Base-by-base conservation (phyloP, 1,139 yeast genomes). In the Kazachstania sp. region DNA sequence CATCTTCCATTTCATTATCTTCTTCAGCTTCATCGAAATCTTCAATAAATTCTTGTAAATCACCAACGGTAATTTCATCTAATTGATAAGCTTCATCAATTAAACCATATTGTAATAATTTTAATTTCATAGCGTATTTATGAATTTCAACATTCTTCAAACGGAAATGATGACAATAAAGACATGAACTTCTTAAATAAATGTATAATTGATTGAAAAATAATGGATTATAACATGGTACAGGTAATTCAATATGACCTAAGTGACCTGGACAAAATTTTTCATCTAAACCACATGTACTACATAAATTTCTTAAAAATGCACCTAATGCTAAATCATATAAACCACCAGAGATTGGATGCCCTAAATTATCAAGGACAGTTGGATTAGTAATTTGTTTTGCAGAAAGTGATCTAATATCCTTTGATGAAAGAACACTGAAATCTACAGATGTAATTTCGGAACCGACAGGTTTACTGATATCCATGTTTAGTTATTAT, bases 211-310 rank as follows among this genome's bases (percentile, higher is more conserved):
- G 97, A 63, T 81, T 79, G 78, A 94, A 92, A 64, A 94, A 92
- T 60, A 94, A 71, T 16, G 98, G 97, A 64, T 88, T 92, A 72
- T 88, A 94, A 42, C 87, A 95, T 5, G 97, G 95, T 37, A 87
- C 83, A 9, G 98, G 98, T 56, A 94, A 76, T 65, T 92, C 97
- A 51, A 94, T 88, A 67, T 94, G 98, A 50, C 99, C 99, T 70
- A 87, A 88, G 67, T 94, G 99, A 36, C 99, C 99, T 2, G 97
- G 97, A 71, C 99, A 94, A 61, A 79, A 83, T 62, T 86, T 81
- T 58, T 92, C 97, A 65, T 88, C 96, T 53, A 92, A 73, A 28
- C 97, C 97, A 77, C 99, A 94, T 2, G 98, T 92, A 29, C 94
- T 76, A 77, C 99, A 90, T 55, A 86, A 73, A 64, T 90, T 86